phyloP scores from a whole-genome alignment of 371 early-diverging fungal genomes.

The Gilbertella persicaria region DNA sequence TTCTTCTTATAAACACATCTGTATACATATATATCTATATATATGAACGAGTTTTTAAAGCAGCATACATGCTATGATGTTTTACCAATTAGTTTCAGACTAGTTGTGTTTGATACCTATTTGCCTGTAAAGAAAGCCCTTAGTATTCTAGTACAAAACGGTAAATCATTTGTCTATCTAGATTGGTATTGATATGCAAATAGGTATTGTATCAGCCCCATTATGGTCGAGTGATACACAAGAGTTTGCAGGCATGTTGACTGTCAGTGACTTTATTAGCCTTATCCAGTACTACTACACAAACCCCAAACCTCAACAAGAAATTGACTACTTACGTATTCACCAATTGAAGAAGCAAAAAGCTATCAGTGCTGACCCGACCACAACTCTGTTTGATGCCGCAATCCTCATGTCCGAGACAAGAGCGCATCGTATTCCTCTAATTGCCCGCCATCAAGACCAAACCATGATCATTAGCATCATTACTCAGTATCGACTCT shows the following conservation, averaged over 20 bases:
- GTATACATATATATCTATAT: too few species aligned
- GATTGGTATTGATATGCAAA: slow-evolving; percentile 1
- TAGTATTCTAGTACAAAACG: slow-evolving; percentile 83
- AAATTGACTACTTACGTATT: slow-evolving; percentile 76
- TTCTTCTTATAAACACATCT: too few species aligned
- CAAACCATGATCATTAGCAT: slow-evolving; percentile 80
- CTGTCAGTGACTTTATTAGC: slow-evolving; percentile 86
- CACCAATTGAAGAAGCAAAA: slow-evolving; percentile 56
- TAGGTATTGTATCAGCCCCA: slow-evolving; percentile 86
- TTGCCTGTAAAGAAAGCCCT: slow-evolving; percentile 86
- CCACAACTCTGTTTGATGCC: slow-evolving; percentile 76
- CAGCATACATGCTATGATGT: slow-evolving; percentile 80
- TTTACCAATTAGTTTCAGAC: slow-evolving; percentile 78
- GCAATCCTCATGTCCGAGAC: slow-evolving; percentile 68
- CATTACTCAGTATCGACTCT: slow-evolving; percentile 82
- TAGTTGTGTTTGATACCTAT: slow-evolving; percentile 82
- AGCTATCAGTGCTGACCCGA: slow-evolving; percentile 64
- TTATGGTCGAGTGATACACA: slow-evolving; percentile 78
- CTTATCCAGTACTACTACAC: slow-evolving; percentile 82
- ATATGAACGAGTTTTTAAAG: slow-evolving; percentile 57
- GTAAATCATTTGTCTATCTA: slow-evolving; percentile 36
- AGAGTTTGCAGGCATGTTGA: slow-evolving; percentile 83
- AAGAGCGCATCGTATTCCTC: slow-evolving; percentile 75
- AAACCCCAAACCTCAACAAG: slow-evolving; percentile 66
- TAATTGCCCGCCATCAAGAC: slow-evolving; percentile 69